These are phyloP conservation scores for Ophiostoma triangulosporum DNA, from an alignment of 2,329 filamentous ascomycete genomes.

Conservation along the genomic window DNA sequence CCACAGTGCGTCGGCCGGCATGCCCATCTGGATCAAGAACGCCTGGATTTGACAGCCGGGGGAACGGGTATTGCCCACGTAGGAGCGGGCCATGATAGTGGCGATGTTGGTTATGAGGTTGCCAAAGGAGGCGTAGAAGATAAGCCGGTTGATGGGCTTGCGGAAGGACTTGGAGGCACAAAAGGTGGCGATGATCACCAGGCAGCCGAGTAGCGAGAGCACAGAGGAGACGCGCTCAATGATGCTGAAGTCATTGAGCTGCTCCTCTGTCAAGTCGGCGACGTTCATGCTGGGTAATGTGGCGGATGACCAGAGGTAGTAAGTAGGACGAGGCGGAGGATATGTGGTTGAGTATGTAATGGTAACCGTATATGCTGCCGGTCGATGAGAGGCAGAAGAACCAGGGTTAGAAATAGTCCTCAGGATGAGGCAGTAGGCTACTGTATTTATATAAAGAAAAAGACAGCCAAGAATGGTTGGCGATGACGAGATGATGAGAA, in stretches of 20 bases:
- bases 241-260: slow-evolving; percentile 41
- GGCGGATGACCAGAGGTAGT: too few relatives aligned
- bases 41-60: slow-evolving; percentile 59
- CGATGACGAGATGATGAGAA: too few relatives aligned
- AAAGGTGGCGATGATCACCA: slow-evolving; percentile 63
- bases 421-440: too few relatives aligned
- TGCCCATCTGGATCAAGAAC: slow-evolving; percentile 76
- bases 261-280: slow-evolving; percentile 14
- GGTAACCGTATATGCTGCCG: too few relatives aligned
- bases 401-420: too few relatives aligned
- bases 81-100: slow-evolving; percentile 56
- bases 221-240: slow-evolving; percentile 58
- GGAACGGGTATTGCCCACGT: slow-evolving; percentile 32
- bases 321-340: too few relatives aligned
- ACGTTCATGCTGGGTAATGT: slow-evolving; percentile 9
- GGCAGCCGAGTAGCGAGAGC: slow-evolving; percentile 55
- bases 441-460: too few relatives aligned
- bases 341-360: too few relatives aligned
- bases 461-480: too few relatives aligned
- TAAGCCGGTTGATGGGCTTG: slow-evolving; percentile 75
- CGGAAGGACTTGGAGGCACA: slow-evolving; percentile 54
- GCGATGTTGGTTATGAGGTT: slow-evolving; percentile 68
- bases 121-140: slow-evolving; percentile 73
- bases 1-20: slow-evolving; percentile 65
- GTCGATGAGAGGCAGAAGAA: too few relatives aligned